Percentiles rank a stretch among this genome's conserved stretches.
Evolutionary conservation across 1,284 basidiomycete genomes (phyloP).

Genomic region (Mycena sp.): DNA sequence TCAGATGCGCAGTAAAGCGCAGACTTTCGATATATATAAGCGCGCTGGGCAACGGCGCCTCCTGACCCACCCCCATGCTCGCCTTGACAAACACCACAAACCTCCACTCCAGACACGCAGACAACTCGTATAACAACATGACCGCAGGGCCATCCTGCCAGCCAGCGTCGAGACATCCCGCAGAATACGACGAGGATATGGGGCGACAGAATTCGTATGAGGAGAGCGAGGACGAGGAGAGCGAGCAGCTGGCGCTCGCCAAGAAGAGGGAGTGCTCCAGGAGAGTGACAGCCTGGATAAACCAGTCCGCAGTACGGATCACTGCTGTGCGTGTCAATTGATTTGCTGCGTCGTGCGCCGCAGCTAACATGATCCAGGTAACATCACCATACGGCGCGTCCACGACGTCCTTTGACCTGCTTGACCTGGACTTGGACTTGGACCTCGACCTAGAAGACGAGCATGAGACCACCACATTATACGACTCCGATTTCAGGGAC

Average conservation of each 20-base stretch:
- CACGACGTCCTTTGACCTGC: conserved; percentile 19
- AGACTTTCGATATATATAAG: conserved; percentile 18
- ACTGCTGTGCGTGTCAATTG: conserved; percentile 22
- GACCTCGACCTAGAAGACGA: conserved; percentile 24
- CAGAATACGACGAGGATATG: conserved; percentile 13
- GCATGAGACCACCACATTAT: neutral
- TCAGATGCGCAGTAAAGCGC: conserved; percentile 23
- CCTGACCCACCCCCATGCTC: conserved; percentile 14
- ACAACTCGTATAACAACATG: conserved; percentile 17
- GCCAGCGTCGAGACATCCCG: conserved; percentile 6
- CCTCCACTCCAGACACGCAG: conserved; percentile 15
- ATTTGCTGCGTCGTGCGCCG: neutral
- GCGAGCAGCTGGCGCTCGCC: conserved; percentile 14
- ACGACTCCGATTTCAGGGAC: conserved; percentile 1
- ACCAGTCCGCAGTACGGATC: conserved; percentile 28
- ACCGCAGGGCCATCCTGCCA: conserved; percentile 25
- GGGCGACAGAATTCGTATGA: conserved; percentile 9
- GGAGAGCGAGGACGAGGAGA: conserved; percentile 8
- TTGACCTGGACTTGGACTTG: conserved; percentile 9
- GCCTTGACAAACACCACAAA: conserved; percentile 23
- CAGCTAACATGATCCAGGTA: conserved; percentile 15
- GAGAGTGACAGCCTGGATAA: conserved; percentile 28
- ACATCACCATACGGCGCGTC: conserved; percentile 21
- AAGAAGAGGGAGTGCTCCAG: conserved; percentile 25
- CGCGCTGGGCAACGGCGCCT: neutral